phyloP scores from a whole-genome alignment of 2,329 filamentous ascomycete genomes.

The Fusarium robinianum region DNA sequence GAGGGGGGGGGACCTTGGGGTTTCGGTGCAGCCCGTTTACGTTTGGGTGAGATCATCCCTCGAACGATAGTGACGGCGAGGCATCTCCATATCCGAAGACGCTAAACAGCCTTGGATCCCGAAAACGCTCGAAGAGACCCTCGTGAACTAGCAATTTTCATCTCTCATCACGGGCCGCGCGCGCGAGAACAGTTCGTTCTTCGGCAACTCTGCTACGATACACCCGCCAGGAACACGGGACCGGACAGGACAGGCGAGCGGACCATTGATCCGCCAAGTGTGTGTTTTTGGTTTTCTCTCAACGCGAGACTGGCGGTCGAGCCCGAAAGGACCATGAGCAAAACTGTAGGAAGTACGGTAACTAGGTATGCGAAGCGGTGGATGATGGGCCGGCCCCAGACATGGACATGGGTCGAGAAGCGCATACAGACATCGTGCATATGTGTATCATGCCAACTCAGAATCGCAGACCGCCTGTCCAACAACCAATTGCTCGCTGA shows the following conservation, averaged over 20 bases:
- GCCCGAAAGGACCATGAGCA: slow-evolving; percentile 9
- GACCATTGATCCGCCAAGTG: slow-evolving; percentile 8
- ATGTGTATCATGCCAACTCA: slow-evolving; percentile 36
- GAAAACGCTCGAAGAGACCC: too few species aligned
- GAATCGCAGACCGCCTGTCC: slow-evolving; percentile 35
- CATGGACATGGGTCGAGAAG: slow-evolving; percentile 22
- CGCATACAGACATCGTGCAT: slow-evolving; percentile 31
- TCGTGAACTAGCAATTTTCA: too few species aligned
- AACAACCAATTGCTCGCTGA: slow-evolving; percentile 25
- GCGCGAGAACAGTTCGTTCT: too few species aligned
- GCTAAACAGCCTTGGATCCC: too few species aligned
- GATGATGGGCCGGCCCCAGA: slow-evolving; percentile 13
- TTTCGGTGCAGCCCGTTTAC: not conserved
- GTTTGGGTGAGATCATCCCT: slow-evolving; percentile 24
- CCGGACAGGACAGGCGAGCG: slow-evolving; percentile 4
- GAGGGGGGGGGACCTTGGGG: slow-evolving; percentile 16
- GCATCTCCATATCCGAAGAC: slow-evolving; percentile 7
- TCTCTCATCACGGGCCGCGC: too few species aligned
- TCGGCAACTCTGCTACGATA: too few species aligned
- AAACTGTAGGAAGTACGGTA: too few species aligned
- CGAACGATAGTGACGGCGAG: slow-evolving; percentile 16
- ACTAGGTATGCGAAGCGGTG: slow-evolving; percentile 14
- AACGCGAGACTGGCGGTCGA: slow-evolving; percentile 10
- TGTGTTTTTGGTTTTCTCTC: too few species aligned
- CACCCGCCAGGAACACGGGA: not conserved